Conservation (phyloP, 768 basidiomycete genomes). For the Chlorophyllum brunneum region DNA sequence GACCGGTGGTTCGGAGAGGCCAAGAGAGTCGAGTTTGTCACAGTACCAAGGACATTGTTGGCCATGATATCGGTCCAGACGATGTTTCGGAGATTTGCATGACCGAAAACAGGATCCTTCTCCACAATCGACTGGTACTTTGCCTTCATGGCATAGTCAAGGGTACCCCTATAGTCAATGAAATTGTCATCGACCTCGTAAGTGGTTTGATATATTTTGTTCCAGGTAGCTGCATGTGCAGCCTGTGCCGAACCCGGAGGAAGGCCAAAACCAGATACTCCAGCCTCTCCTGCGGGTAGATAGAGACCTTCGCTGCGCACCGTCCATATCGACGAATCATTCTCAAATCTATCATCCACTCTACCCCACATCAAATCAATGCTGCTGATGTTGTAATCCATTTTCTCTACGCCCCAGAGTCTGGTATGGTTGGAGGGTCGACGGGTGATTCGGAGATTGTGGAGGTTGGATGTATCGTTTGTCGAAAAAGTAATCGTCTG, state of each 20-base stretch:
- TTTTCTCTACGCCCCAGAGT: constrained; percentile 3
- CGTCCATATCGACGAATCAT: background rate
- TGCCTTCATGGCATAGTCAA: background rate
- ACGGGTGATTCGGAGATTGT: background rate
- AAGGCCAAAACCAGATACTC: background rate
- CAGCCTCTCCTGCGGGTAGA: background rate
- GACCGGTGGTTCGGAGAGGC: background rate
- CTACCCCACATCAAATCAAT: constrained; percentile 1
- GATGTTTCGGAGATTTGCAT: background rate
- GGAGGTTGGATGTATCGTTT: background rate
- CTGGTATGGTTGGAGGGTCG: no score
- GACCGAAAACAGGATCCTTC: background rate
- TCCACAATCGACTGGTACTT: background rate
- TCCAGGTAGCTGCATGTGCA: background rate
- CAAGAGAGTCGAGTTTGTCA: background rate
- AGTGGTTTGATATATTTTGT: background rate
- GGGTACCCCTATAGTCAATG: background rate
- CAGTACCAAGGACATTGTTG: background rate
- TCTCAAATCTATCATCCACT: background rate
- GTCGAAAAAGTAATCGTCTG: background rate
- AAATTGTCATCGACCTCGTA: background rate
- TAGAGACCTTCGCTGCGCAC: background rate
- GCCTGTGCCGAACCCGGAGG: background rate
- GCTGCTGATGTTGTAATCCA: background rate
- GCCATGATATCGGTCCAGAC: constrained; percentile 2